Evolutionary conservation across 2,329 filamentous ascomycete genomes (phyloP), one percentile per base, ranked within the genome.

Genomic region (Lithohypha guttulata): DNA sequence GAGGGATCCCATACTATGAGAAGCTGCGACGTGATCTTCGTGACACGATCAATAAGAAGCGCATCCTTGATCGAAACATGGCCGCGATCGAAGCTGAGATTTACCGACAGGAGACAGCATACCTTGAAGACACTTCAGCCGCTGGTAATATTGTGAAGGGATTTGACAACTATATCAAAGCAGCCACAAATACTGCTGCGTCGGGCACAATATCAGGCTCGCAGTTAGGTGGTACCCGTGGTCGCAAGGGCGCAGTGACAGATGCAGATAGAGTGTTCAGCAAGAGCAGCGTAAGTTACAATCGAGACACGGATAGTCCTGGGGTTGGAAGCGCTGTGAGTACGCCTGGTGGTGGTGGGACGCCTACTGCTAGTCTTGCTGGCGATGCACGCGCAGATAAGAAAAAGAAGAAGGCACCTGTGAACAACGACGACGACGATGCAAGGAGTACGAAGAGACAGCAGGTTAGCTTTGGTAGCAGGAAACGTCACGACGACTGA

Each of bases 141-240:
- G 74, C 75, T 14, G 91, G 91, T 30, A 98, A 98, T 65, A 96
- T 98, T 57, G 89, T 98, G 59, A 86, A 84, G 34, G 91, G 91
- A 15, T 98, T 98, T 60, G 91, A 98, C 60, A 93, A 86, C 58
- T 98, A 96, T 65, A 93, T 94, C 68, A 98, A 98, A 62, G 87
- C 84, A 39, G 73, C 72, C 13, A 37, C 39, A 7, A 42, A 42
- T 7, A 47, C 17, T 39, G 41, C 41, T 59, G 81, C 55, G 73
- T 78, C 53, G 75, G 81, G 58, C n/a, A 53, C 51, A 20, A 47
- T 53, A 18, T 50, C 46, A 30, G 51, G 48, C 7, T 47, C 48
- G 20, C 56, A 60, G 23, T 47, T 61, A 3, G 50, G 54, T 0
- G 51, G 51, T 3, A 31, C 44, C 17, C 37, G 42, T 18, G 55